Conservation (phyloP, 148 eudicot genomes). For the Vaccinium corymbosum region DNA sequence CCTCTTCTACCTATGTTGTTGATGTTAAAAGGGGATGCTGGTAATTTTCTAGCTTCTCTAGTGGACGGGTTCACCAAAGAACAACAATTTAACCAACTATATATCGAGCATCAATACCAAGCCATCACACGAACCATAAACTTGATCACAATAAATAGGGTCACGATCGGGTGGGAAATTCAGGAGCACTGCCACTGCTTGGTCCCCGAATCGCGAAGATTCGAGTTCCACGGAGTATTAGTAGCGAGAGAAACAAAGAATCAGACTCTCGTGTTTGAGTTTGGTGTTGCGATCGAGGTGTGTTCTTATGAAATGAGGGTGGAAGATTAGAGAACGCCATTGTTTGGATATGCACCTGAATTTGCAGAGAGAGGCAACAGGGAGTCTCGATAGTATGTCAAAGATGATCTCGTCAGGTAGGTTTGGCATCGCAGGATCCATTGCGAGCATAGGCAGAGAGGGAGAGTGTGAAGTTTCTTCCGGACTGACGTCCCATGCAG, state of each 20-base stretch:
- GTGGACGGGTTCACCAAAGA: background rate
- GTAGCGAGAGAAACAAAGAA: background rate
- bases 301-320: too few relatives aligned
- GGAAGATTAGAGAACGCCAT: too few relatives aligned
- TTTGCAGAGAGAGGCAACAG: too few relatives aligned
- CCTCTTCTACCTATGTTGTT: too few relatives aligned
- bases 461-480: too few relatives aligned
- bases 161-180: background rate
- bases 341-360: background rate
- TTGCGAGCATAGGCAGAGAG: too few relatives aligned
- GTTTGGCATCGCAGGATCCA: too few relatives aligned
- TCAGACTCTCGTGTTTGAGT: background rate
- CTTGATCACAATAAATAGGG: background rate
- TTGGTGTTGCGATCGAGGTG: background rate
- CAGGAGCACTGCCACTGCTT: background rate
- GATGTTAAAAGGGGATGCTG: background rate
- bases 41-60: background rate
- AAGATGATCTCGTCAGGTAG: too few relatives aligned
- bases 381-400: too few relatives aligned
- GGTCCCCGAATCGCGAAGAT: background rate
- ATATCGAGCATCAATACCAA: background rate
- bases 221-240: background rate
- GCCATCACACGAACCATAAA: background rate
- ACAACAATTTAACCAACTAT: background rate
- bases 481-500: too few relatives aligned